Evolutionary conservation across 2,329 filamentous ascomycete species (phyloP), one percentile per base, ranked within the genome.

Genomic region (Blumeriella jaapii): DNA sequence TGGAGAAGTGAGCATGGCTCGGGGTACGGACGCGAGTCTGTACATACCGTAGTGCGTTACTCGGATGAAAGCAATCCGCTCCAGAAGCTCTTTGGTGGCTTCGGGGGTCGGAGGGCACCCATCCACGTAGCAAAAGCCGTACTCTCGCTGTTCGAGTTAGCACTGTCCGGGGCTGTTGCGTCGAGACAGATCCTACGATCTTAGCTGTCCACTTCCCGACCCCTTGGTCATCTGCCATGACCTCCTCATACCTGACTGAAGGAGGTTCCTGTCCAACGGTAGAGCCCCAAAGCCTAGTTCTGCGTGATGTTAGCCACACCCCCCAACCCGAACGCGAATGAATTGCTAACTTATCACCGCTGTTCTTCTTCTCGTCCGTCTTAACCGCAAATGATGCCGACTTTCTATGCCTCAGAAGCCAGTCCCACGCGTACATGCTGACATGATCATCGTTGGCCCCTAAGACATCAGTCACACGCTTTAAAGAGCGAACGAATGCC

Each of bases 61-160:
- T 12, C 87, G 74, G 50, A 96, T 87, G 45, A 89, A 89, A 0
- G 85, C 74, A 44, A 98, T 93, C 36, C 76, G 74, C 52, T 83
- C 71, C 2, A 96, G 65, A 1, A 95, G 65, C n/a, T 63, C 56
- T 57, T 89, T 60, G 0, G 87, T 95, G 5, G 77, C 69, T 45
- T 78, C 67, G 0, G 84, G 81, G 4, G 68, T 68, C 1, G 74
- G 63, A 9, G 85, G 84, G 10, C 79, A 79, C 27, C 67, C 64
- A 30, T 76, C 68, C 11, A 95, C 73, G 52, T 89, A 89, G 48
- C 71, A 82, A 54, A 93, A 85, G 3, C 89, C 87, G 43, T 70
- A 73, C 41, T 61, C 56, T 40, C 71, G 70, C 82, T 87, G 42
- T 16, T 34, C n/a, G n/a, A 12, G 14, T 51, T 31, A 36, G 22